Evolutionary conservation across 1,284 basidiomycete species (phyloP), one percentile per base, ranked within the genome.

Genomic region (Mrakiaceae sp.): DNA sequence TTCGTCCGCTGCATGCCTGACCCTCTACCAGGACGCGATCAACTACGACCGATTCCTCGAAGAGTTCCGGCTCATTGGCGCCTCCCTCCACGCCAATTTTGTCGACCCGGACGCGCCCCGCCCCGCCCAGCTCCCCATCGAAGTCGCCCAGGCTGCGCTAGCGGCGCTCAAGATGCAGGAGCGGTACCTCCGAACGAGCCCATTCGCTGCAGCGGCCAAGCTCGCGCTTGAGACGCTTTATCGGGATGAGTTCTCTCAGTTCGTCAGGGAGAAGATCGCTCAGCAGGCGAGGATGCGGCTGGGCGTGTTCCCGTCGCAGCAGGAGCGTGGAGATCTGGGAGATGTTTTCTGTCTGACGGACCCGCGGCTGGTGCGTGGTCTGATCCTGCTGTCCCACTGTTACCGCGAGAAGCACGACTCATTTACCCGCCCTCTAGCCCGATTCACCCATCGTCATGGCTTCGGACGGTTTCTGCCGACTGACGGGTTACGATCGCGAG

Each of bases 341-440:
- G 69, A 69, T 53, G 68, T 70, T 5, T 70, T 67, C 58, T 70
- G 69, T 65, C 63, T 70, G 5, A 67, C 69, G 3, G 65, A 70
- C 54, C 69, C 69, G n/a, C 62, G 67, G 7, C 60, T 68, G 47
- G 66, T 64, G 27, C 68, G 69, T 64, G 67, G 67, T 54, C 69
- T 67, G 14, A 58, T 58, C 46, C 46, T 58, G 43, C 47, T 58
- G 57, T 58, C 27, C 27, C 27, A 27, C 27, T 27, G 27, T 27
- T 27, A 27, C 27, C 27, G 27, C 27, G 27, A 27, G 27, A 27
- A 27, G 57, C n/a, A 47, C 57, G 57, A 46, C 57, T 42, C 46
- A 47, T 2, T 58, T 58, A 55, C 39, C 39, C 5, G 11, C 27
- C 39, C 53, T n/a, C 4, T 42, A 10, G 39, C 27, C 27, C 53